phyloP scores from a whole-genome alignment of 2,329 filamentous ascomycete species.

The Fusarium sp. region DNA sequence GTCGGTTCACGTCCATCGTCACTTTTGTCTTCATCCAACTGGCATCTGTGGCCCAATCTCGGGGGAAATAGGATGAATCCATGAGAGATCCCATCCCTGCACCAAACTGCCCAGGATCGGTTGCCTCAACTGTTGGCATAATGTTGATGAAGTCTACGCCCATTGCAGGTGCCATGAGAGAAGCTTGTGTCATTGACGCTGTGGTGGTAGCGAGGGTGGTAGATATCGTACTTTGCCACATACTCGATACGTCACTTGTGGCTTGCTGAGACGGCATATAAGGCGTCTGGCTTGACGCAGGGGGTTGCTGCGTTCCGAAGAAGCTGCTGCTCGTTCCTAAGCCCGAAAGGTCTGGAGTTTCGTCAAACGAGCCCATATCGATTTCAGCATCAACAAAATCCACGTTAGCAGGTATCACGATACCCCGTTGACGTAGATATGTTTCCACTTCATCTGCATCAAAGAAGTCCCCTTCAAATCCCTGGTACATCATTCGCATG shows the following conservation, averaged over 20 bases:
- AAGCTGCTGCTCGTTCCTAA: slow-evolving; percentile 4
- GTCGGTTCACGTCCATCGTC: slow-evolving; percentile 46
- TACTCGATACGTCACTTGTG: background rate
- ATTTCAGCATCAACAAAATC: slow-evolving; percentile 69
- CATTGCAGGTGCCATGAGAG: slow-evolving; percentile 8
- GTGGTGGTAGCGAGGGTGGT: slow-evolving; percentile 11
- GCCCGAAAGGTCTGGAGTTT: slow-evolving; percentile 6
- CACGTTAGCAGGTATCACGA: slow-evolving; percentile 66
- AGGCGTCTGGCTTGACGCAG: background rate
- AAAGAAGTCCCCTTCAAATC: slow-evolving; percentile 78
- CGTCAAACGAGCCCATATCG: slow-evolving; percentile 51
- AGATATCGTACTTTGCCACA: slow-evolving; percentile 27
- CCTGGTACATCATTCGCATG: slow-evolving; percentile 63
- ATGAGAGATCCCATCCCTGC: slow-evolving; percentile 13
- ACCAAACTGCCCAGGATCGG: slow-evolving; percentile 13
- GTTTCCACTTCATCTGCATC: slow-evolving; percentile 79
- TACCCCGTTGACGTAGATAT: slow-evolving; percentile 71
- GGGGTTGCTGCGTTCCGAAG: slow-evolving; percentile 12
- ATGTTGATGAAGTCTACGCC: slow-evolving; percentile 12
- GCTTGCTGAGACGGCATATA: slow-evolving; percentile 6
- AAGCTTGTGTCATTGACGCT: slow-evolving; percentile 2
- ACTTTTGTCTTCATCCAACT: slow-evolving; percentile 45
- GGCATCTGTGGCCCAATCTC: slow-evolving; percentile 24
- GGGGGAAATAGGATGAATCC: slow-evolving; percentile 18
- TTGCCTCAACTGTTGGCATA: background rate